Conservation (phyloP, 192 early-diverging fungal species). For the Coemansia reversa region DNA sequence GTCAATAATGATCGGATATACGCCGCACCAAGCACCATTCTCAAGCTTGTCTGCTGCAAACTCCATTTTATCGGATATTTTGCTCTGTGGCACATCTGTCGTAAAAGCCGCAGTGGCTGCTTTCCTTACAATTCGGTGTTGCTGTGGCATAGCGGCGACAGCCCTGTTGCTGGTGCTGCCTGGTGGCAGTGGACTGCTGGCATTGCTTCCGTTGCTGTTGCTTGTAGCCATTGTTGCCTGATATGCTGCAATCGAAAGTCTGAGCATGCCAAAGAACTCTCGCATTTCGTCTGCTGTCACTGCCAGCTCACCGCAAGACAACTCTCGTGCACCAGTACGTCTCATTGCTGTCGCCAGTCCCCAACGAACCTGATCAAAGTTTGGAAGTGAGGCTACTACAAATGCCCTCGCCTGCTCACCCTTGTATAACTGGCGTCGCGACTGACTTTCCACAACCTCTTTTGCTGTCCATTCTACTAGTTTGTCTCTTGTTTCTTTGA, state of each 20-base stretch:
- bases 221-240: constrained; percentile 16
- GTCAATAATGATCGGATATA: constrained; percentile 31
- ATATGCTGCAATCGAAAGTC: constrained; percentile 20
- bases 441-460: constrained; percentile 16
- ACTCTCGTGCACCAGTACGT: constrained; percentile 14
- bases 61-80: neutral
- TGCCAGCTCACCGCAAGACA: constrained; percentile 26
- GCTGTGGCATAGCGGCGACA: neutral
- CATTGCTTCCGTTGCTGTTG: constrained; percentile 3
- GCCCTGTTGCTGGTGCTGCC: neutral
- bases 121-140: constrained; percentile 9
- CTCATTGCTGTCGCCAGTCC: constrained; percentile 32
- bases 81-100: neutral
- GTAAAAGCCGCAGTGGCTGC: constrained; percentile 12
- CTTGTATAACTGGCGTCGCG: constrained; percentile 31
- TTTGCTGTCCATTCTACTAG: constrained; percentile 15
- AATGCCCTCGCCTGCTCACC: constrained; percentile 31
- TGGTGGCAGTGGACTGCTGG: neutral
- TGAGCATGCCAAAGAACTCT: constrained; percentile 28
- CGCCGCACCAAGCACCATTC: constrained; percentile 35
- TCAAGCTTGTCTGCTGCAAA: constrained; percentile 13
- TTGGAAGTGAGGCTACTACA: constrained; percentile 33
- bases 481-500: neutral
- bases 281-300: constrained; percentile 16
- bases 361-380: constrained; percentile 40